Base-by-base conservation (phyloP, 2,329 filamentous ascomycete genomes). In the Helotiales sp. region DNA sequence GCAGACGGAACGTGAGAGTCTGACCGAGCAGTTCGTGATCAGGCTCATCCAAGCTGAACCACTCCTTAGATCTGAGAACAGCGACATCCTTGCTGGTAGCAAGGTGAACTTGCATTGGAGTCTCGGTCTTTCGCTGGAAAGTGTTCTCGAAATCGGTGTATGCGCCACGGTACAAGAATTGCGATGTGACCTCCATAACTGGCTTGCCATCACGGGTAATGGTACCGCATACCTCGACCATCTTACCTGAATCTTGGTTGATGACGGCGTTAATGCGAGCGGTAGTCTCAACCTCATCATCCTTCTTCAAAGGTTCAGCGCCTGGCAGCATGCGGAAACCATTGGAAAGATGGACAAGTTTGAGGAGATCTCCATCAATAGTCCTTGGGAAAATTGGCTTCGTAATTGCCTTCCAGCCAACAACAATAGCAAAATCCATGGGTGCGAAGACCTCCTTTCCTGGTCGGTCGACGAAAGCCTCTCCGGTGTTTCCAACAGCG, bases 141-240 rank as follows among this genome's bases (percentile, higher is more conserved):
- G 96, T 99, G 78, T 96, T 99, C 77, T 97, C 90, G 68, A 86
- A 99, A 74, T 99, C 96, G 55, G 84, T 89, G 77, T 99, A 99
- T 29, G 82, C 81, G 56, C 95, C 95, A 50, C 96, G 89, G 81
- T 99, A 99, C 69, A 99, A 76, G 83, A 99, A 99, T 75, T 99
- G 95, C 62, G 92, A 97, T 12, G 93, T 98, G 27, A 99, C 95
- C 72, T 99, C 92, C 95, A 99, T 99, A 62, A 99, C 91, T 5
- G 92, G 82, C 73, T 90, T 76, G 25, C 89, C 89, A 54, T 93
- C 86, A 42, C 95, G 89, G 54, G 84, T 88, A 69, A 99, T 96
- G 5, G 95, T 99, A 62, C 95, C 95, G 70, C 93, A 97, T n/a
- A 99, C 93, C 76, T 99, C 96, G 17, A 99, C 96, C 93, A 99